Percentiles rank a stretch among this genome's conserved stretches.
Evolutionary conservation across 2,329 filamentous ascomycete genomes (phyloP).

Genomic region (Lizonia empirigonia): DNA sequence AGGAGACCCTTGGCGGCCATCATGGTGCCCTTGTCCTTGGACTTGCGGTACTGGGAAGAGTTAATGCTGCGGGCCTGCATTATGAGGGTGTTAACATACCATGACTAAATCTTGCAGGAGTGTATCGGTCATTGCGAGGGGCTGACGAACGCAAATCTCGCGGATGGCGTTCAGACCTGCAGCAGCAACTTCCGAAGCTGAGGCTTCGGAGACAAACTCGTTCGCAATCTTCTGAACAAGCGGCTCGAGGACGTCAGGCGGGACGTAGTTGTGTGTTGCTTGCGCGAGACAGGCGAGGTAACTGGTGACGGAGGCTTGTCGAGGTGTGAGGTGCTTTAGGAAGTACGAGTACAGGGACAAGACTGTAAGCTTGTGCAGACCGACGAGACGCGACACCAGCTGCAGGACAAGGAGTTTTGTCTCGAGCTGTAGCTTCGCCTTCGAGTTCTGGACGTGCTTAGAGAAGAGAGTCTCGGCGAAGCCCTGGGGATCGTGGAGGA

Average conservation of each 20-base stretch:
- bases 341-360: slow-evolving; percentile 96
- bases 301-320: slow-evolving; percentile 87
- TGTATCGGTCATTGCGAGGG: slow-evolving; percentile 94
- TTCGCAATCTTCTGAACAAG: slow-evolving; percentile 95
- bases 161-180: slow-evolving; percentile 94
- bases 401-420: slow-evolving; percentile 90
- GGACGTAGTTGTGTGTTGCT: slow-evolving; percentile 87
- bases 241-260: slow-evolving; percentile 89
- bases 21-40: slow-evolving; percentile 98
- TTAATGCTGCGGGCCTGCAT: slow-evolving; percentile 4
- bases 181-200: slow-evolving; percentile 86
- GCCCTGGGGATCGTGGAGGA: slow-evolving; percentile 91
- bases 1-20: slow-evolving; percentile 96
- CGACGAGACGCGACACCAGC: slow-evolving; percentile 86
- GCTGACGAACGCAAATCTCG: slow-evolving; percentile 90
- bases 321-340: slow-evolving; percentile 83
- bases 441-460: slow-evolving; percentile 87
- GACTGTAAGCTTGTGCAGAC: slow-evolving; percentile 88
- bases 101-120: slow-evolving; percentile 94
- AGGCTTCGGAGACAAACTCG: slow-evolving; percentile 95
- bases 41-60: slow-evolving; percentile 73
- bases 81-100: slow-evolving; percentile 23
- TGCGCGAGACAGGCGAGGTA: slow-evolving; percentile 93
- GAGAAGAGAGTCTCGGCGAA: slow-evolving; percentile 90
- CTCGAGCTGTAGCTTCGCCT: slow-evolving; percentile 83